phyloP scores from a whole-genome alignment of 2,329 filamentous ascomycete genomes.

The Bipolaris cookei region DNA sequence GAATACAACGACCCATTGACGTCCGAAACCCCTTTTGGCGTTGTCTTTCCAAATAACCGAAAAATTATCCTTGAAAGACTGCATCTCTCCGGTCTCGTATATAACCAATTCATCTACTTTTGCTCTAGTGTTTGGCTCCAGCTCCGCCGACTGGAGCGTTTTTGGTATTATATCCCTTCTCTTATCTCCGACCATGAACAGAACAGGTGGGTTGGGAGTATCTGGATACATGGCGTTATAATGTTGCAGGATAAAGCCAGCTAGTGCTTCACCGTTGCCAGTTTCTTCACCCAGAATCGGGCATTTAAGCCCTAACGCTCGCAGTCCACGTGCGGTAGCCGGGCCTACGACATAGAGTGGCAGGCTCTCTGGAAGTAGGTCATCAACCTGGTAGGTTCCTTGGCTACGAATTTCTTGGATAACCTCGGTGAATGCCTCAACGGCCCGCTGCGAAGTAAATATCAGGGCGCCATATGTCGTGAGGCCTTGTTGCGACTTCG shows the following conservation, averaged over 20 bases:
- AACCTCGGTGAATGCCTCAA: slow-evolving; percentile 74
- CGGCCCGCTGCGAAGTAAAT: slow-evolving; percentile 83
- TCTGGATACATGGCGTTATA: slow-evolving; percentile 61
- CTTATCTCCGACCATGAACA: slow-evolving; percentile 92
- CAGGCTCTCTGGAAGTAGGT: slow-evolving; percentile 54
- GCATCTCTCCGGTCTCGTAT: slow-evolving; percentile 85
- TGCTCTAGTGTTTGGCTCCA: slow-evolving; percentile 62
- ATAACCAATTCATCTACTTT: slow-evolving; percentile 79
- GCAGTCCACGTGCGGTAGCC: slow-evolving; percentile 77
- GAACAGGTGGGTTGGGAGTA: slow-evolving; percentile 63
- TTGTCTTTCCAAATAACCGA: slow-evolving; percentile 57
- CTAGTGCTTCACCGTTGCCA: slow-evolving; percentile 82
- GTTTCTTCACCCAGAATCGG: slow-evolving; percentile 79
- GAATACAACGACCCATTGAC: slow-evolving; percentile 77
- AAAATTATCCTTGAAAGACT: slow-evolving; percentile 76
- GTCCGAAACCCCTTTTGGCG: slow-evolving; percentile 33
- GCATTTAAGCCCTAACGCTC: slow-evolving; percentile 57
- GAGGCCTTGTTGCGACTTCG: slow-evolving; percentile 20
- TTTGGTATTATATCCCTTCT: slow-evolving; percentile 88
- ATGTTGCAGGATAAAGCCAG: slow-evolving; percentile 77
- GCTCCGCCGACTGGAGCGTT: slow-evolving; percentile 67
- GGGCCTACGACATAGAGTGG: slow-evolving; percentile 82
- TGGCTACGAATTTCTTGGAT: slow-evolving; percentile 61
- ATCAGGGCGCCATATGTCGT: slow-evolving; percentile 74
- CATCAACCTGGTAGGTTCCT: slow-evolving; percentile 28